Conservation (phyloP, 2,329 filamentous ascomycete species). For the Rugonectria rugulosa region DNA sequence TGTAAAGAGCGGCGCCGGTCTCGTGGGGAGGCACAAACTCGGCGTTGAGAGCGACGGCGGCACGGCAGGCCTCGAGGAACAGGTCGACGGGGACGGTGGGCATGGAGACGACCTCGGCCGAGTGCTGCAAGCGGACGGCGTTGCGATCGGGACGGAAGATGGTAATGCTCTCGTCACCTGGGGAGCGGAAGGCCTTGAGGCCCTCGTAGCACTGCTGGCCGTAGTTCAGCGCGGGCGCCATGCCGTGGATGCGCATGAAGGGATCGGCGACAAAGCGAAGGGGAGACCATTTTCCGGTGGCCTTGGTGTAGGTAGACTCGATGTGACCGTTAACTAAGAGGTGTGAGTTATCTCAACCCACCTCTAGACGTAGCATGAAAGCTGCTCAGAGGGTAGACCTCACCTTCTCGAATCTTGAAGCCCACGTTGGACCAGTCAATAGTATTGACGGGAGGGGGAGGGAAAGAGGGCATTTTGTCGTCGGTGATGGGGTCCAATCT, state of each 20-base stretch:
- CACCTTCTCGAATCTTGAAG: conserved; percentile 91
- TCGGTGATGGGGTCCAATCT: neutral
- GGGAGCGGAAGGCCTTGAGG: conserved; percentile 92
- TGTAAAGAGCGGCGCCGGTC: conserved; percentile 90
- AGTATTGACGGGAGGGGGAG: conserved; percentile 78
- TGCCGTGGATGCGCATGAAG: conserved; percentile 88
- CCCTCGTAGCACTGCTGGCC: conserved; percentile 98
- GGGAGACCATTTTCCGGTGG: conserved; percentile 78
- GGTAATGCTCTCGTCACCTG: conserved; percentile 73
- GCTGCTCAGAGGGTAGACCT: conserved; percentile 24
- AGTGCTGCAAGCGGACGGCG: conserved; percentile 83
- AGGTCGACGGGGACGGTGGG: conserved; percentile 78
- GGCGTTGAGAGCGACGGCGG: conserved; percentile 88
- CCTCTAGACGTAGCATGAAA: neutral
- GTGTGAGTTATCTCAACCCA: neutral
- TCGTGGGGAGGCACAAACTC: conserved; percentile 89
- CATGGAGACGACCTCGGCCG: conserved; percentile 82
- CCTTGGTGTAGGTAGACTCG: conserved; percentile 81
- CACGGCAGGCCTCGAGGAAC: conserved; percentile 78
- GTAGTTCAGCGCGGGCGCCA: conserved; percentile 96
- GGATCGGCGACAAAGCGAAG: conserved; percentile 84
- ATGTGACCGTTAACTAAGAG: conserved; percentile 90
- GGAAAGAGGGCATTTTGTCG: conserved; percentile 64
- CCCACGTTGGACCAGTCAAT: conserved; percentile 96
- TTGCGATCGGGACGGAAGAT: conserved; percentile 91